Evolutionary conservation across 225 moss, liverwort and hornwort genomes (phyloP).

Genomic region (Lunularia cruciata): DNA sequence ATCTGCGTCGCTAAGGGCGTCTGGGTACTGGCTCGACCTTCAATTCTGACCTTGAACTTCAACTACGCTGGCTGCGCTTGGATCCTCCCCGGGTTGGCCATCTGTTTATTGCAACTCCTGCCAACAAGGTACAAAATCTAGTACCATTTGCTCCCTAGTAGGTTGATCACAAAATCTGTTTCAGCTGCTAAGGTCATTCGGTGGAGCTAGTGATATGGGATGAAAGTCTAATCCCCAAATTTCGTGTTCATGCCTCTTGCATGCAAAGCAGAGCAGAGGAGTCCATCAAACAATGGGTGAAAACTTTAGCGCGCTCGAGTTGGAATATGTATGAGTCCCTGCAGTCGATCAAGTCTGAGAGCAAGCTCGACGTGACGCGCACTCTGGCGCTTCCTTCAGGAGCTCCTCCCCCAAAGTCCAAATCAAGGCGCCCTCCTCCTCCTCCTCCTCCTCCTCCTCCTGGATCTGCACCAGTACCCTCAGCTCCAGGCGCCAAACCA

Average conservation of each 20-base stretch:
- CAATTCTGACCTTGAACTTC: background rate
- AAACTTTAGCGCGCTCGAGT: background rate
- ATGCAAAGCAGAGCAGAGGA: constrained; percentile 17
- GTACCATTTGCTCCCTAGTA: too few relatives aligned
- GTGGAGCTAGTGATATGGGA: too few relatives aligned
- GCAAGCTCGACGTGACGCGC: constrained; percentile 9
- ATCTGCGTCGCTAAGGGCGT: background rate
- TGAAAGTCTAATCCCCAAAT: too few relatives aligned
- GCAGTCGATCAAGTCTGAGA: constrained; percentile 13
- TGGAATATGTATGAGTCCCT: constrained; percentile 18
- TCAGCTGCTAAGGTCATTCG: too few relatives aligned
- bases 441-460: background rate
- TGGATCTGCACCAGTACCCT: background rate
- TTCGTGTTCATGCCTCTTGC: too few relatives aligned
- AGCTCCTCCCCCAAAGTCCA: background rate
- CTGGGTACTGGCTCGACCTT: constrained; percentile 5
- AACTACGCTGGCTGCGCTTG: constrained; percentile 18
- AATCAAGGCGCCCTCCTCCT: background rate
- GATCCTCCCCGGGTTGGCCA: constrained; percentile 18
- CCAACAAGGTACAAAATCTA: constrained; percentile 22
- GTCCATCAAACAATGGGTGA: background rate
- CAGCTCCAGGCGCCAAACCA: background rate
- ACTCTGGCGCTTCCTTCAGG: background rate
- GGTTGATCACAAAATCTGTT: too few relatives aligned
- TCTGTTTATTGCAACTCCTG: constrained; percentile 20